Evolutionary conservation across 2,329 filamentous ascomycete genomes (phyloP), one percentile per base, ranked within the genome.

Genomic region (Monosporascus sp.): DNA sequence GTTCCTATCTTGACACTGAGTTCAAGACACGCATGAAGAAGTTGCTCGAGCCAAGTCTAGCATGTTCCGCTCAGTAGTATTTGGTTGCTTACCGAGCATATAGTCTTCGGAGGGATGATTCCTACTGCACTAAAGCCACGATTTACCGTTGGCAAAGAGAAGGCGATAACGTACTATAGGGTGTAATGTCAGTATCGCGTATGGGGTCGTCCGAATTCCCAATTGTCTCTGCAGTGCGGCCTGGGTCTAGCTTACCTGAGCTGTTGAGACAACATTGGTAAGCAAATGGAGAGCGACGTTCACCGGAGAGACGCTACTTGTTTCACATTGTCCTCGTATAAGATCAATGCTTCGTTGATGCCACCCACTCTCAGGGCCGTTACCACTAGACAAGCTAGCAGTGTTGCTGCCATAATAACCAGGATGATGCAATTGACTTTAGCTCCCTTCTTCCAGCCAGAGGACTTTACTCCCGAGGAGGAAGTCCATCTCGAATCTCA

Each of bases 21-120:
- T 66, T 70, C 4, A 80, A 63, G 35, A 73, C 68, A 54, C 81
- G 78, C 74, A 79, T 79, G 50, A 69, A 73, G 54, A 75, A 79
- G 57, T 78, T 78, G 45, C 72, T 76, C 3, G 74, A 74, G 2
- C 69, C 68, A 20, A 22, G 8, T 22, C 40, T 4, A 80, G 48
- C n/a, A 49, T 54, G n/a, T 48, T 7, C 3, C 37, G 5, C n/a
- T 8, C 11, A 40, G 45, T 9, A 38, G 52, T 46, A 37, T 6
- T 20, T 17, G 15, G 17, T 40, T 37, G 15, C 3, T n/a, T n/a
- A 40, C 38, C 6, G 38, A 40, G 17, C 14, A n/a, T 20, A 5
- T n/a, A 20, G 11, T 22, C 9, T 14, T 2, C 8, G 22, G n/a
- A 4, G 18, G n/a, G 9, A 40, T 40, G 7, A 18, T 43, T 43